phyloP scores from a whole-genome alignment of 2,329 filamentous ascomycete genomes.

The Balansia obtecta region DNA sequence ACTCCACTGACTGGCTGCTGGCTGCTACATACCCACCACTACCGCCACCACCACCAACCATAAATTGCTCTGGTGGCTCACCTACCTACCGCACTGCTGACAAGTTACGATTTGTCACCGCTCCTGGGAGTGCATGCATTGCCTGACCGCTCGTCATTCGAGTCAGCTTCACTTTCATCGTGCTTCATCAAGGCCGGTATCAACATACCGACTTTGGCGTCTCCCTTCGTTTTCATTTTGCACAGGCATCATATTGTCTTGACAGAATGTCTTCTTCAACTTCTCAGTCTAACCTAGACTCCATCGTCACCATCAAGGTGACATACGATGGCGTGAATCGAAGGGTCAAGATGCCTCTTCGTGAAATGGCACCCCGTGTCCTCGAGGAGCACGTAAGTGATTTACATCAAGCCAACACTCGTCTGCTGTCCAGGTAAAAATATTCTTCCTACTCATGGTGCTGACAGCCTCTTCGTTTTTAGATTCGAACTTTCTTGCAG shows the following conservation, averaged over 20 bases:
- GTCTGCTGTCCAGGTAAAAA: background rate
- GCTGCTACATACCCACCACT: background rate
- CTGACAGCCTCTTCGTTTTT: background rate
- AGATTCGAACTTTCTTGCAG: conserved; percentile 25
- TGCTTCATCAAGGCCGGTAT: background rate
- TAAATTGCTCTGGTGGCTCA: background rate
- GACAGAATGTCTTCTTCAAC: conserved; percentile 18
- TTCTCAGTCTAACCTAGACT: conserved; percentile 13
- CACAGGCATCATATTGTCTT: background rate
- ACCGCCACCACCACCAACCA: background rate
- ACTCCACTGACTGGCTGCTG: background rate
- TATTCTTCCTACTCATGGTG: background rate
- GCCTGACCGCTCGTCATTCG: background rate
- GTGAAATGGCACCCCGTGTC: conserved; percentile 61
- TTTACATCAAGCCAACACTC: conserved; percentile 1
- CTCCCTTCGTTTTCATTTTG: background rate
- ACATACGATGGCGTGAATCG: conserved; percentile 62
- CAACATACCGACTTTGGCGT: background rate
- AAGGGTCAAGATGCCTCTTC: conserved; percentile 80
- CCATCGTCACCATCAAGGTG: conserved; percentile 70
- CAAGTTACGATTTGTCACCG: conserved; percentile 2
- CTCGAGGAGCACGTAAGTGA: conserved; percentile 74
- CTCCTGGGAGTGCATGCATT: background rate
- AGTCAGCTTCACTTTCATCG: background rate
- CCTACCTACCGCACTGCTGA: background rate